Evolutionary conservation across 1,139 yeast genomes (phyloP).

Genomic region (Arxiozyma heterogenica): DNA sequence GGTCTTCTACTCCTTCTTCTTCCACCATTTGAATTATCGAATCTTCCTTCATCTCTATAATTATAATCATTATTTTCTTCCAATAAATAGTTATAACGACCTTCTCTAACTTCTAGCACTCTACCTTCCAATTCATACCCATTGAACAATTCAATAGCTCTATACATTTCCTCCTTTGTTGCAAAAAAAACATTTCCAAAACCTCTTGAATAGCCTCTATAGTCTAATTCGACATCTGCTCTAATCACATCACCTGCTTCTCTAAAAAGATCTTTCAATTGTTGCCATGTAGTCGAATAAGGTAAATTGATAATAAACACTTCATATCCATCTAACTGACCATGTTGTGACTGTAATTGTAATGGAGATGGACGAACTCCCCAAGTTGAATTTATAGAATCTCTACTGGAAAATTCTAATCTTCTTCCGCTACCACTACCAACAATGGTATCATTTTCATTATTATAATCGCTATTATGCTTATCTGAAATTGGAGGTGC

Average conservation of each 20-base stretch:
- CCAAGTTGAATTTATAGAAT: not conserved
- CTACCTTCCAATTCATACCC: slow-evolving; percentile 68
- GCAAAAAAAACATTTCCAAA: slow-evolving; percentile 68
- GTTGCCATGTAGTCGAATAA: slow-evolving; percentile 72
- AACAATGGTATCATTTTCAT: not conserved
- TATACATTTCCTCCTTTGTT: slow-evolving; percentile 50
- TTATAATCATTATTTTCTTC: slow-evolving; percentile 3
- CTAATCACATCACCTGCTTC: slow-evolving; percentile 66
- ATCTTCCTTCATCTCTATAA: not conserved
- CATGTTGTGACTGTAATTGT: slow-evolving; percentile 2
- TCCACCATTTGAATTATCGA: slow-evolving; percentile 5
- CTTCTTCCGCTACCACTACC: not conserved
- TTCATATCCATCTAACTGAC: slow-evolving; percentile 40
- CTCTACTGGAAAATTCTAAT: not conserved
- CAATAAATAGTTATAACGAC: slow-evolving; percentile 32
- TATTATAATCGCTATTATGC: not conserved
- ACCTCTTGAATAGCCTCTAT: slow-evolving; percentile 74
- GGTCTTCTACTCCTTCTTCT: slow-evolving; percentile 11
- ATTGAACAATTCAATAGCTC: slow-evolving; percentile 53
- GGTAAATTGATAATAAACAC: slow-evolving; percentile 80
- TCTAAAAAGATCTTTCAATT: slow-evolving; percentile 74
- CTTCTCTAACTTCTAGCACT: slow-evolving; percentile 60
- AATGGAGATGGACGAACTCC: not conserved
- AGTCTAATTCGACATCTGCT: slow-evolving; percentile 68
- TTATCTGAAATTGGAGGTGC: slow-evolving; percentile 49